These are phyloP conservation scores for Coriolopsis trogii DNA, from an alignment of 1,284 basidiomycete species.

Conservation along the genomic window DNA sequence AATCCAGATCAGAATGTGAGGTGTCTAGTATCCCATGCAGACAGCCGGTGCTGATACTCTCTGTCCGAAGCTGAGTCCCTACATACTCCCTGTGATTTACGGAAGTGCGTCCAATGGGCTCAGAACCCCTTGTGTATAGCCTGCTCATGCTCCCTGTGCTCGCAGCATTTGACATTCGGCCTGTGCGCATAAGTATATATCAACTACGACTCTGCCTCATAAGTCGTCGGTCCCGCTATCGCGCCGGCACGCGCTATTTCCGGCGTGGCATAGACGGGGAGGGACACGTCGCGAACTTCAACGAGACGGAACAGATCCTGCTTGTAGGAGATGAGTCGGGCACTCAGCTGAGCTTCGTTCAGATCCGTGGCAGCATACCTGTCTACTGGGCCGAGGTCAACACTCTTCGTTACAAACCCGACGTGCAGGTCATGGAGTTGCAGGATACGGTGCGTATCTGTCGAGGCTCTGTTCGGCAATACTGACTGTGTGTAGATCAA, in stretches of 20 bases:
- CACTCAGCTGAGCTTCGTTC: conserved; percentile 82
- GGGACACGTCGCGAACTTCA: conserved; percentile 88
- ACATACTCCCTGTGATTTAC: conserved; percentile 90
- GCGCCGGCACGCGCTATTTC: conserved; percentile 97
- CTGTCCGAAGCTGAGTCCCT: conserved; percentile 69
- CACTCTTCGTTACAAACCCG: conserved; percentile 95
- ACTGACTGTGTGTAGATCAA: conserved; percentile 51
- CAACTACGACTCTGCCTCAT: conserved; percentile 88
- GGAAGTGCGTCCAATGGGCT: conserved; percentile 65
- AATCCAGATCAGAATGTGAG: conserved; percentile 64
- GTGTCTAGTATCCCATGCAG: neutral
- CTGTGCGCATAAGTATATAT: conserved; percentile 76
- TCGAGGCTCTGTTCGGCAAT: conserved; percentile 6
- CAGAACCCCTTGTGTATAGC: neutral
- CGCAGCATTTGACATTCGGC: conserved; percentile 87
- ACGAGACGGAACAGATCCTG: conserved; percentile 94
- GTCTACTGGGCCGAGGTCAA: conserved; percentile 98
- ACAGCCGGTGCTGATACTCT: neutral
- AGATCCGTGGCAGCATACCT: conserved; percentile 93
- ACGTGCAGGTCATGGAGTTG: conserved; percentile 94
- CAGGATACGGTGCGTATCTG: conserved; percentile 69
- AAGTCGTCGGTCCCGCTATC: conserved; percentile 90
- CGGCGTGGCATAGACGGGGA: conserved; percentile 89
- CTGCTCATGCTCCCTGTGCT: conserved; percentile 10
- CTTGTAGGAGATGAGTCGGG: conserved; percentile 66